Percentiles rank a stretch among this genome's conserved stretches.
These are phyloP conservation scores for Patellifolia procumbens DNA, from an alignment of 179 eudicot genomes.

Conservation along the genomic window DNA sequence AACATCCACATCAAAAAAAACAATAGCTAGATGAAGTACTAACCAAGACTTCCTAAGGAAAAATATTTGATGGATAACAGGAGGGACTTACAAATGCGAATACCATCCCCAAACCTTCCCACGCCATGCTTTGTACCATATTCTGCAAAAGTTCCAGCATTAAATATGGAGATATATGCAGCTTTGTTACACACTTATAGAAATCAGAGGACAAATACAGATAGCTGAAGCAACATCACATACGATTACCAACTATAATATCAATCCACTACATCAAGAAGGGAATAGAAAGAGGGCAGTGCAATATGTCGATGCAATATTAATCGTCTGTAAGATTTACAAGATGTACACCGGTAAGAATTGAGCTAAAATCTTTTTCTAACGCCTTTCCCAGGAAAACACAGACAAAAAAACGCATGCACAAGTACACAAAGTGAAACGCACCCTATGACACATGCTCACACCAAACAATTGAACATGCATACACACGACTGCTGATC, in stretches of 20 bases:
- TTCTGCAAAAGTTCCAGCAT: constrained; percentile 51
- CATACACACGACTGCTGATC: too few relatives aligned
- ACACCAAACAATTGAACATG: not conserved
- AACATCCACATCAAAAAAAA: constrained; percentile 19
- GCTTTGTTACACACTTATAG: not conserved
- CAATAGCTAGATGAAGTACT: constrained; percentile 5
- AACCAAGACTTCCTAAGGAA: not conserved
- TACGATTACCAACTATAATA: not conserved
- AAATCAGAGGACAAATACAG: not conserved
- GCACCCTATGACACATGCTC: not conserved
- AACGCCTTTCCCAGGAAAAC: not conserved
- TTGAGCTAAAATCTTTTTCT: not conserved
- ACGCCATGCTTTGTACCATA: constrained; percentile 72
- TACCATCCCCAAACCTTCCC: constrained; percentile 83
- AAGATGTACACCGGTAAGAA: not conserved
- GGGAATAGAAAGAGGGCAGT: not conserved
- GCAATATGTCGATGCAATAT: not conserved
- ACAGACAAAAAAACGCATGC: not conserved
- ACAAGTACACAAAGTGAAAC: not conserved
- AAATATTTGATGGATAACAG: constrained; percentile 18
- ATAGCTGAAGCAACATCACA: constrained; percentile 1
- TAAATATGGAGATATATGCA: constrained; percentile 3
- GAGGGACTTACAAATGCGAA: constrained; percentile 71
- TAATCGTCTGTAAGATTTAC: not conserved
- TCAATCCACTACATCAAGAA: not conserved